Base-by-base conservation (phyloP, 257 asterid genomes). In the Solanum habrochaites region DNA sequence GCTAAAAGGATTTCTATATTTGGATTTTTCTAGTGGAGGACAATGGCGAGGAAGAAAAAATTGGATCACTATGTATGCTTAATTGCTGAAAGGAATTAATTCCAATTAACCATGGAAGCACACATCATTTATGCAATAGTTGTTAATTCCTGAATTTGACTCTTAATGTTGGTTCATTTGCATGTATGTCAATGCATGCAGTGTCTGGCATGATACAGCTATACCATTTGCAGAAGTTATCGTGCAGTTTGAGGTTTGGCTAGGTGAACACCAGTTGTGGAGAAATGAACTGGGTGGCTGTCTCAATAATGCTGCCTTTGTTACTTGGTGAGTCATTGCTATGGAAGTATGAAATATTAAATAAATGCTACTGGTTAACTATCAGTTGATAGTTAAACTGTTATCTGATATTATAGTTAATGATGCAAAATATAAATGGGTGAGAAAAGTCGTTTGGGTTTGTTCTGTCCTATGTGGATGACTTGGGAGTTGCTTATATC, bases 161-260 rank as follows among this genome's bases (percentile, higher is more conserved):
- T 47, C 35, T 25, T 72, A 49, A 52, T 85, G 73, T 52, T 49
- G 29, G 29, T 32, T n/a, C 49, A 85, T 72, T 85, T 85, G 73
- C 29, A 18, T 71, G 72, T 32, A 47, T 23, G 62, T 6, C 29
- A 70, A 21, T 37, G 31, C 87, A 39, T 89, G 91, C 93, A 97
- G 99, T 43, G 99, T 97, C 90, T 97, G 99, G 99, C 99, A 97
- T 85, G 99, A 95, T 88, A 96, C 99, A 39, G 98, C 99, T 78
- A 91, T 95, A 73, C 87, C 87, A 31, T 97, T 97, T 89, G 87
- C 74, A 9, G 95, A 97, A 74, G 99, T 96, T 88, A 93, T 96
- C 86, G 92, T 92, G 88, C 94, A 95, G 83, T 97, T 97, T 82
- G 99, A 97, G 87, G 89, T 83, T 73, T 97, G 99, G 99, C 90